Evolutionary conservation across 371 early-diverging fungal genomes (phyloP), one percentile per base, ranked within the genome.

Genomic region (Polyrhizophydium stewartii): DNA sequence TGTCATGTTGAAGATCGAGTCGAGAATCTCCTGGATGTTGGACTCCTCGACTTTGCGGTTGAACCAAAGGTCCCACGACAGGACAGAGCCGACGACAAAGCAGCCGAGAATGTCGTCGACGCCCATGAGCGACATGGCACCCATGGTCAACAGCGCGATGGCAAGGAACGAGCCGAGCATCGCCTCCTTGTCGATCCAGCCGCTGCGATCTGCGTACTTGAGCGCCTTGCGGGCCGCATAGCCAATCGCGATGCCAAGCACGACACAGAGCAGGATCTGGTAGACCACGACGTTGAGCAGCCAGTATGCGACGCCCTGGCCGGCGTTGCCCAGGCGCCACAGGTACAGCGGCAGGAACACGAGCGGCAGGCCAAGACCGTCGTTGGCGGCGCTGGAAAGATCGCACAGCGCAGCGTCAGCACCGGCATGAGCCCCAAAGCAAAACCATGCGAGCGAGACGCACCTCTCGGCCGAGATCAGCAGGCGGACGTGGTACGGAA

Each of bases 61-160:
- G 56, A 13, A 41, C 61, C 61, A 21, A 53, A 2, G n/a, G 49
- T 22, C 17, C 73, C 69, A 72, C 0, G 59, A 50, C 55, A 63
- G 51, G 35, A 59, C 53, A 19, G 59, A 19, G 22, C 99, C 98
- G 10, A 92, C 90, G 52, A 93, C 79, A 75, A 97, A 96, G 59
- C 88, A 87, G 35, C 94, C 91, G n/a, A 99, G 70, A n/a, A 99
- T 75, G 59, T 93, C 93, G 67, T 93, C 93, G 53, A 90, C 87
- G 13, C 89, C 87, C 2, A 96, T 69, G 10, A 91, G 68, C 7
- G 88, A 83, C 21, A 89, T 86, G 17, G 85, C 53, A 0, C 97
- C 96, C 46, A 90, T 79, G 2, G 91, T 73, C 56, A 93, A 81
- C 25, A 95, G 66, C 1, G 96, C 82, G 43, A 99, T 79, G 0